Evolutionary conservation across 257 asterid genomes (phyloP).

Genomic region (Agastache rugosa): DNA sequence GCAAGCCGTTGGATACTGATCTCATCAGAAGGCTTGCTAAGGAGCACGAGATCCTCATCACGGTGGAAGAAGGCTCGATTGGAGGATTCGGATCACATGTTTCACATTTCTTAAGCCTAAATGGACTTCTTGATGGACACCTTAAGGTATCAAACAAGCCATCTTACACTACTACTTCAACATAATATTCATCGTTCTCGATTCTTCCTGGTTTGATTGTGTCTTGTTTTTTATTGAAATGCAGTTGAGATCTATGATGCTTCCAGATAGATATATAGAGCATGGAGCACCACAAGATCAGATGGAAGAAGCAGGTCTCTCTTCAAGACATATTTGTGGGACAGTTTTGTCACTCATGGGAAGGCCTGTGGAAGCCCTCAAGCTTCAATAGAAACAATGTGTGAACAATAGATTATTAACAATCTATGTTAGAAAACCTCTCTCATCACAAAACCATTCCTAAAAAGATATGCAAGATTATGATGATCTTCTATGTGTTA

Average conservation of each 20-base stretch:
- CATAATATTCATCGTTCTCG: not conserved
- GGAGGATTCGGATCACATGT: conserved; percentile 27
- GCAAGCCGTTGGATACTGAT: conserved; percentile 77
- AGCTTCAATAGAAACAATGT: conserved; percentile 19
- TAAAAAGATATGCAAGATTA: not conserved
- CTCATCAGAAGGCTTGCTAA: conserved; percentile 43
- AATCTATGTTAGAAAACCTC: not conserved
- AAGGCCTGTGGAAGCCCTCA: conserved; percentile 60
- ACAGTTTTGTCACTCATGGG: conserved; percentile 72
- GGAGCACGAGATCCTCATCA: conserved; percentile 28
- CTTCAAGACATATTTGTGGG: conserved; percentile 66
- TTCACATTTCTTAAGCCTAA: conserved; percentile 9
- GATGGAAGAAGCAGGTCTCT: conserved; percentile 77
- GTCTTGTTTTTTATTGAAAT: not conserved
- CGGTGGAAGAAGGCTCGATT: conserved; percentile 27
- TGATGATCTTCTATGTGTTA: not conserved
- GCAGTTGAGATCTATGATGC: conserved; percentile 31
- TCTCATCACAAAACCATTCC: not conserved
- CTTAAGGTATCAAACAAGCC: conserved; percentile 12
- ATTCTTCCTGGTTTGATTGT: not conserved
- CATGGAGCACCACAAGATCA: conserved; percentile 52
- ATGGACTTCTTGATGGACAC: conserved; percentile 15
- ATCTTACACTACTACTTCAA: not conserved
- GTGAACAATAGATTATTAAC: not conserved
- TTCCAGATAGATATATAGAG: conserved; percentile 29